These are phyloP conservation scores for Leishmania guyanensis DNA, from an alignment of 208 protist genomes.

Conservation along the genomic window DNA sequence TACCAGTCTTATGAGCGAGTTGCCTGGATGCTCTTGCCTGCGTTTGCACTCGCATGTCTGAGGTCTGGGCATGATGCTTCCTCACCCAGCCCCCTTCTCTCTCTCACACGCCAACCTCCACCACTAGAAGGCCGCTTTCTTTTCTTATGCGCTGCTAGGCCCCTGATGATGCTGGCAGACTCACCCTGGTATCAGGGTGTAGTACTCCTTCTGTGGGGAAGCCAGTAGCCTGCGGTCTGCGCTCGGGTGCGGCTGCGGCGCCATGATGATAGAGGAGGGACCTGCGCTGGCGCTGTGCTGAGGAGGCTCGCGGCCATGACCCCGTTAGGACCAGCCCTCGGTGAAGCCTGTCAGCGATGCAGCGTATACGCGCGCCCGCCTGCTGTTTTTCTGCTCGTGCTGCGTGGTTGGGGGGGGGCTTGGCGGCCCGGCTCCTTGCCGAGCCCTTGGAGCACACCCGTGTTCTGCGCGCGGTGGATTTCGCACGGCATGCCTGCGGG, in stretches of 20 bases:
- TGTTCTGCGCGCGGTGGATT: background rate
- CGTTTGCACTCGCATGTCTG: background rate
- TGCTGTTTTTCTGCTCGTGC: background rate
- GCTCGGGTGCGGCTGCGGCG: no score
- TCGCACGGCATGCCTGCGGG: background rate
- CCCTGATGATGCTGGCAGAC: background rate
- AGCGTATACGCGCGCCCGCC: no score
- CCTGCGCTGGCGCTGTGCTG: no score
- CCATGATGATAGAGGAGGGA: no score
- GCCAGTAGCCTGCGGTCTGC: background rate
- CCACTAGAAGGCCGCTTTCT: background rate
- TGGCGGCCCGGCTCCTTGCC: background rate
- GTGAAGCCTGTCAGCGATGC: no score
- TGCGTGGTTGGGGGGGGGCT: background rate
- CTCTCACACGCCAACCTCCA: background rate
- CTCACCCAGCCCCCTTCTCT: no score
- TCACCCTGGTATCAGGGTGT: background rate
- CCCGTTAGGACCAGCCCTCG: no score
- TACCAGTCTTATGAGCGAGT: background rate
- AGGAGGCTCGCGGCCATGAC: no score
- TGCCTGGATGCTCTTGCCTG: background rate
- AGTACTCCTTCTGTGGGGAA: no score
- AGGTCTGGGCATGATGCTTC: background rate
- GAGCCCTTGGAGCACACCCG: background rate
- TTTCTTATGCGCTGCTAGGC: background rate